Percentiles rank a stretch among this genome's conserved stretches.
Evolutionary conservation across 441 rosid genomes (phyloP).

Genomic region (Populus trichocarpa): DNA sequence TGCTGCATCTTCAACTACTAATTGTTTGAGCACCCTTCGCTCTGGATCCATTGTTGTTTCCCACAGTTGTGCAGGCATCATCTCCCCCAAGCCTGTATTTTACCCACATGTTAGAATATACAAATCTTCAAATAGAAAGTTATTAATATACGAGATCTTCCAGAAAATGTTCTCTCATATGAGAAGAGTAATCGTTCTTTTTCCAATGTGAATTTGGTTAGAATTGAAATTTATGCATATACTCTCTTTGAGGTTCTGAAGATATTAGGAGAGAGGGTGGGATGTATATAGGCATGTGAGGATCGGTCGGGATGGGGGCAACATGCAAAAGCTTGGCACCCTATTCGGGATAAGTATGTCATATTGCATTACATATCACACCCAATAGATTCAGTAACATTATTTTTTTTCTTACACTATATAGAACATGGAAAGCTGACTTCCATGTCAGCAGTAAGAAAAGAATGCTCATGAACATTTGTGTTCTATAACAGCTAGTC

Average conservation of each 20-base stretch:
- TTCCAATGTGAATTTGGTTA: background rate
- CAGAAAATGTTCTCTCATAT: background rate
- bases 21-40: slow-evolving; percentile 62
- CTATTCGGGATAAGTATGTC: background rate
- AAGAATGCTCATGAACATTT: background rate
- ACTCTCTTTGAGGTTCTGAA: background rate
- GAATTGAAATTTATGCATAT: background rate
- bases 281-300: background rate
- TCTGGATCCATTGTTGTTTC: slow-evolving; percentile 88
- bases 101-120: slow-evolving; percentile 3
- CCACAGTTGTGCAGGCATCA: slow-evolving; percentile 93
- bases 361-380: background rate
- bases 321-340: background rate
- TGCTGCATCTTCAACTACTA: slow-evolving; percentile 68
- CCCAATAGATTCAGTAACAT: background rate
- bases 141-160: background rate
- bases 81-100: slow-evolving; percentile 85
- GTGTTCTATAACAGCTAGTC: background rate
- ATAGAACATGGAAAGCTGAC: background rate
- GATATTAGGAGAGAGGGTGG: background rate
- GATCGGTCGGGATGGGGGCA: background rate
- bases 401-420: background rate
- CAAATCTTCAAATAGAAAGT: background rate
- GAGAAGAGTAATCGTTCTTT: background rate
- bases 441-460: background rate